phyloP scores from a whole-genome alignment of 345 rosid genomes.

The Psidium guajava region DNA sequence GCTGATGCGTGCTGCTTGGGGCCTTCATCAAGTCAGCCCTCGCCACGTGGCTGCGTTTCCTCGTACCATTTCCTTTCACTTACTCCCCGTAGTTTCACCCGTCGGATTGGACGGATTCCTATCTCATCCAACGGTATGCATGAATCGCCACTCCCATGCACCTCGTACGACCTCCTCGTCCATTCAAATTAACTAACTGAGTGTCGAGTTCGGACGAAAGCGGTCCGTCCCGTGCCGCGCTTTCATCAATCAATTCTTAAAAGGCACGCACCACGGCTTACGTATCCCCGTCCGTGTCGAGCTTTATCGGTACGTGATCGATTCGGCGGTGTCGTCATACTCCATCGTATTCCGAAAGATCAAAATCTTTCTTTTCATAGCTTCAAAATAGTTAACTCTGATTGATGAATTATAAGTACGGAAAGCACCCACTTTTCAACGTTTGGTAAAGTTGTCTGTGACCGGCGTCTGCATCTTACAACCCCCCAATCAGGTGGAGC shows the following conservation, averaged over 20 bases:
- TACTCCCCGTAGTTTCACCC: background rate
- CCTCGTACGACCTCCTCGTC: background rate
- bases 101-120: background rate
- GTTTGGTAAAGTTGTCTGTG: fast-evolving
- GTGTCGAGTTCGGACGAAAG: too few relatives aligned
- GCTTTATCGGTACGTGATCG: background rate
- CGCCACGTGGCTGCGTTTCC: background rate
- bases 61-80: background rate
- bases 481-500: background rate
- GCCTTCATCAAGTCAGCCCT: background rate
- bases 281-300: too few relatives aligned
- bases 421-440: fast-evolving
- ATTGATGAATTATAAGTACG: background rate
- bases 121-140: background rate
- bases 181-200: background rate
- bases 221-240: too few relatives aligned
- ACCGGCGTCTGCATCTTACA: background rate
- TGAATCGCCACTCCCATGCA: too few relatives aligned
- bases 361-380: background rate
- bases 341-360: background rate
- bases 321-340: background rate
- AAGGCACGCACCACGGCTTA: too few relatives aligned
- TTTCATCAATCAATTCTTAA: too few relatives aligned
- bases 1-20: background rate
- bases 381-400: background rate